Conservation (phyloP, 495 filamentous ascomycete species). For the Friedmanniomyces endolithicus region DNA sequence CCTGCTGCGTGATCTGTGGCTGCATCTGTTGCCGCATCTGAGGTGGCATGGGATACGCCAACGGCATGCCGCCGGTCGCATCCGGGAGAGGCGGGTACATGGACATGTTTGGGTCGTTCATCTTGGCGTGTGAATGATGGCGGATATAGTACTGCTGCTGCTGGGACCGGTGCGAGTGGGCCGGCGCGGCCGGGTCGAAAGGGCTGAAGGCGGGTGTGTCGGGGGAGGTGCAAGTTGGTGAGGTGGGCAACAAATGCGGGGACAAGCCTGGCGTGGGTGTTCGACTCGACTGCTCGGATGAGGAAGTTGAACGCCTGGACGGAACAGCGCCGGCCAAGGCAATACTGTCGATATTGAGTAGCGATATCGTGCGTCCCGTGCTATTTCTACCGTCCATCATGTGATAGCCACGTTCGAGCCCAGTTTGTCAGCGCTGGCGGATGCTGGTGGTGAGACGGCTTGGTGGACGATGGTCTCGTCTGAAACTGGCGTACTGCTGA, state of each 20-base stretch:
- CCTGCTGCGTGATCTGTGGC: slow-evolving; percentile 4
- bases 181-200: neutral
- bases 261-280: slow-evolving; percentile 27
- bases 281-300: slow-evolving; percentile 30
- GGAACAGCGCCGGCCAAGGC: slow-evolving; percentile 4
- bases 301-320: slow-evolving; percentile 13
- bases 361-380: slow-evolving; percentile 18
- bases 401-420: slow-evolving; percentile 6
- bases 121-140: slow-evolving; percentile 1
- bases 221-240: slow-evolving; percentile 2
- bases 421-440: neutral
- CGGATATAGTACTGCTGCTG: neutral
- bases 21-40: slow-evolving; percentile 12
- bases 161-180: neutral
- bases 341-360: slow-evolving; percentile 19
- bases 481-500: neutral
- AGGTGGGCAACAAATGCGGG: slow-evolving; percentile 14
- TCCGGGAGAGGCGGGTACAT: slow-evolving; percentile 22
- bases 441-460: neutral
- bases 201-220: neutral
- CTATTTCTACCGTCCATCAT: slow-evolving; percentile 23
- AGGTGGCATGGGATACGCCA: slow-evolving; percentile 17
- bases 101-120: slow-evolving; percentile 12
- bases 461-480: neutral
- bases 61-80: slow-evolving; percentile 14